phyloP scores from a whole-genome alignment of 129 eudicot genomes.

The Escallonia herrerae region DNA sequence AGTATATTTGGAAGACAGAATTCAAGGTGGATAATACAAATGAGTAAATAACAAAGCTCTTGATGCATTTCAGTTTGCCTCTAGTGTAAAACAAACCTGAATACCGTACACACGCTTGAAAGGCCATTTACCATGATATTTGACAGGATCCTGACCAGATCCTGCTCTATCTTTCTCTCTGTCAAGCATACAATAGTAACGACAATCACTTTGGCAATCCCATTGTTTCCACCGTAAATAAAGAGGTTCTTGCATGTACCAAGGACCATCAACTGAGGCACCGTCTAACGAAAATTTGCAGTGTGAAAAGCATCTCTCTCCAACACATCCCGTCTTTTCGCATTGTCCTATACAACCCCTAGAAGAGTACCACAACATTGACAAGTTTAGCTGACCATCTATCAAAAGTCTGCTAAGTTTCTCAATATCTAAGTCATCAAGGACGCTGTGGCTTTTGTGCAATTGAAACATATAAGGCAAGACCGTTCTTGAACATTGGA shows the following conservation, averaged over 20 bases:
- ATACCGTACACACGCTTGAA: conserved; percentile 61
- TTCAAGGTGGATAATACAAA: background rate
- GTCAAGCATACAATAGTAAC: conserved; percentile 71
- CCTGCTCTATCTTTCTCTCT: conserved; percentile 61
- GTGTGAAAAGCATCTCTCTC: conserved; percentile 53
- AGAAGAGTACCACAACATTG: conserved; percentile 3
- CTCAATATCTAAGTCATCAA: too few relatives aligned
- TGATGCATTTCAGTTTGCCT: background rate
- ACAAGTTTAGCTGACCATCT: too few relatives aligned
- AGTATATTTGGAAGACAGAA: background rate
- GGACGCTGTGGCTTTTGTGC: too few relatives aligned
- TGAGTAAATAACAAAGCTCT: background rate
- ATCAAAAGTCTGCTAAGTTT: too few relatives aligned
- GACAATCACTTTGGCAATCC: conserved; percentile 77
- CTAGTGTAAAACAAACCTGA: conserved; percentile 56
- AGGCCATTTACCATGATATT: conserved; percentile 97
- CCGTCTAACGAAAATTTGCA: conserved; percentile 53
- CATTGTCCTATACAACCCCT: conserved; percentile 73
- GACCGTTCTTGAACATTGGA: too few relatives aligned
- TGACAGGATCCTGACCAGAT: conserved; percentile 58
- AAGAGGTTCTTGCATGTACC: conserved; percentile 71
- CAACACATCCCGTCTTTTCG: conserved; percentile 63
- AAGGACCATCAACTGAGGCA: conserved; percentile 40
- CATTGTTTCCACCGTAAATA: conserved; percentile 69
- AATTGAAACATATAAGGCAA: too few relatives aligned